phyloP scores from a whole-genome alignment of 352 stramenopile genomes.

The Globisporangium canariense region DNA sequence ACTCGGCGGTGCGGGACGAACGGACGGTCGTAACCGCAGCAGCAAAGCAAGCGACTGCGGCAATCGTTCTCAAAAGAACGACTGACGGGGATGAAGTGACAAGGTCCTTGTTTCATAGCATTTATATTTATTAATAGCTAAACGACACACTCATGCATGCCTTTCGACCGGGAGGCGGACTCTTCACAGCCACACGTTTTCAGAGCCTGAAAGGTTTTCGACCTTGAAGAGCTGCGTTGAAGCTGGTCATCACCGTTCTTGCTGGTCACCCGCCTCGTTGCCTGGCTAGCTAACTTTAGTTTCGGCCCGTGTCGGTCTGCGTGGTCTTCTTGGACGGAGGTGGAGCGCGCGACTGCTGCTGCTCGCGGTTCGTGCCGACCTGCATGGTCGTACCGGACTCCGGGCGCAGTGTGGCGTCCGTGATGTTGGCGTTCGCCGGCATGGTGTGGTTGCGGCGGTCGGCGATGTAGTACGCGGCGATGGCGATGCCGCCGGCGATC shows the following conservation, averaged over 20 bases:
- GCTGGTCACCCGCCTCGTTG: neutral
- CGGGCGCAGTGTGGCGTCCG: neutral
- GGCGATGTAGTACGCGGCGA: slow-evolving; percentile 29
- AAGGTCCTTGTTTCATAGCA: no score
- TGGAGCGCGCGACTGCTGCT: slow-evolving; percentile 7
- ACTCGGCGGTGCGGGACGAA: neutral
- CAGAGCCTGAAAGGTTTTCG: no score
- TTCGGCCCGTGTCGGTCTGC: neutral
- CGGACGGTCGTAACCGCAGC: no score
- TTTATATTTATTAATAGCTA: no score
- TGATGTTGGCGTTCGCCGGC: neutral
- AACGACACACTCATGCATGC: no score
- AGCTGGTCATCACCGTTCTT: no score
- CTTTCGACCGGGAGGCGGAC: no score
- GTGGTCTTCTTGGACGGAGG: slow-evolving; percentile 11
- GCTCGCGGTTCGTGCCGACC: slow-evolving; percentile 12
- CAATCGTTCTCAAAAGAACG: no score
- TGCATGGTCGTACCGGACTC: slow-evolving; percentile 10
- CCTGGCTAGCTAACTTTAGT: neutral
- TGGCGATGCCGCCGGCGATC: slow-evolving; percentile 25
- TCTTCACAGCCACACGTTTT: no score
- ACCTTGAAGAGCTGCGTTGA: no score
- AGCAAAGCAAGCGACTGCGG: no score
- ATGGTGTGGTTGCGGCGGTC: neutral
- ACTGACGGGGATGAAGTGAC: no score